Evolutionary conservation across 495 filamentous ascomycete species (phyloP), one percentile per base, ranked within the genome.

Genomic region (Xylaria venustula): DNA sequence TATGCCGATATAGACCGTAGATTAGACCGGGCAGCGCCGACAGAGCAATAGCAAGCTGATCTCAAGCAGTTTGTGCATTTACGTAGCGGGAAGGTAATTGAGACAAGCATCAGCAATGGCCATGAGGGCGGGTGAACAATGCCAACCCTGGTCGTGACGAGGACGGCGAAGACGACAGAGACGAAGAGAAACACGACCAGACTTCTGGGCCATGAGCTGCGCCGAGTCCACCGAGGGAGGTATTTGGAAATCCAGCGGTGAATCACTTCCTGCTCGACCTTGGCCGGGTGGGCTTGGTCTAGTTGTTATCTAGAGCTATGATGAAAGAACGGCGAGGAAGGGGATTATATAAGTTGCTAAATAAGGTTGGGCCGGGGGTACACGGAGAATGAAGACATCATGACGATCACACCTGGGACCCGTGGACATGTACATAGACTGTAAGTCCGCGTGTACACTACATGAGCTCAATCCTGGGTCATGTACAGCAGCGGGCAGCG

Each of bases 281-380:
- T 9, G 37, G 7, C 14, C 37, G 3, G 37, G 14, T 15, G 30
- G 30, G 5, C 30, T 40, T 9, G 30, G 37, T 40, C 37, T 8
- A 12, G 37, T 40, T 15, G 7, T 5, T 34, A 34, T 34, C n/a
- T n/a, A n/a, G 30, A 30, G 48, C 28, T 22, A 37, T 15, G 49
- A 34, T 3, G 12, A 37, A 14, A 23, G 32, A 37, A 52, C 34
- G 30, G 49, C 32, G 28, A 25, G 30, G 32, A 37, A 52, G 28
- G 19, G 30, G 28, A 52, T 52, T 52, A 52, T 37, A 37, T 52
- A 52, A 22, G 32, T 23, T 22, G 7, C 30, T 40, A 4, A 40
- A 40, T 52, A 40, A 52, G 49, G 32, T 32, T 52, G 22, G 51
- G 11, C 51, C 36, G 22, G 51, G 51, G 51, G 51, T 36, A n/a